A percentile compares a stretch with the other conserved stretches of the same genome.
Evolutionary conservation across 768 basidiomycete species (phyloP).

Genomic region (Mycena crocata): DNA sequence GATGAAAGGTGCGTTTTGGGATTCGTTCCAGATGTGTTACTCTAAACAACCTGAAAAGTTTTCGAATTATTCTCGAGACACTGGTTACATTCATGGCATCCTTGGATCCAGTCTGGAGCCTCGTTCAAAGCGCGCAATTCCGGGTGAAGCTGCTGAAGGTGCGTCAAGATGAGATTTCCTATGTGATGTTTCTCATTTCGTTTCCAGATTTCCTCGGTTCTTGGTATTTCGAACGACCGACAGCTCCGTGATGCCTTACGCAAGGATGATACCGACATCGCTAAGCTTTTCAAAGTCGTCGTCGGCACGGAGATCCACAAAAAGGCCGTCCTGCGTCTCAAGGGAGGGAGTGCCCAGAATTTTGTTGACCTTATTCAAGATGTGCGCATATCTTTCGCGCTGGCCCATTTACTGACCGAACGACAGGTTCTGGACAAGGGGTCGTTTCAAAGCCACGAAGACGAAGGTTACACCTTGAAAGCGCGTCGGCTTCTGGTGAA

Average conservation of each 20-base stretch:
- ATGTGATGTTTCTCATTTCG: not conserved
- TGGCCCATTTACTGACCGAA: not conserved
- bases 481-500: slow-evolving; percentile 39
- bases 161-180: not conserved
- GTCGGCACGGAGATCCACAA: slow-evolving; percentile 22
- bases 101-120: slow-evolving; percentile 34
- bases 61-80: slow-evolving; percentile 12
- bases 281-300: slow-evolving; percentile 15
- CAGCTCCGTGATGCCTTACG: slow-evolving; percentile 30
- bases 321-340: slow-evolving; percentile 29
- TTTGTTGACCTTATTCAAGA: slow-evolving; percentile 37
- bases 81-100: slow-evolving; percentile 35
- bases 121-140: slow-evolving; percentile 32
- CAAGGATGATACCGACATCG: slow-evolving; percentile 34
- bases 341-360: slow-evolving; percentile 33
- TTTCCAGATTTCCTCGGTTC: slow-evolving; percentile 21
- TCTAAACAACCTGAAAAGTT: slow-evolving; percentile 6
- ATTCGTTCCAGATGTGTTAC: not conserved
- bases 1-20: slow-evolving; percentile 20
- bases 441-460: slow-evolving; percentile 8
- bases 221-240: slow-evolving; percentile 29
- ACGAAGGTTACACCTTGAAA: slow-evolving; percentile 30
- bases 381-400: not conserved
- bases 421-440: slow-evolving; percentile 34
- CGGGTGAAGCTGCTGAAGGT: slow-evolving; percentile 35